Conservation (phyloP, 2,329 filamentous ascomycete genomes). For the Akanthomyces muscarius region DNA sequence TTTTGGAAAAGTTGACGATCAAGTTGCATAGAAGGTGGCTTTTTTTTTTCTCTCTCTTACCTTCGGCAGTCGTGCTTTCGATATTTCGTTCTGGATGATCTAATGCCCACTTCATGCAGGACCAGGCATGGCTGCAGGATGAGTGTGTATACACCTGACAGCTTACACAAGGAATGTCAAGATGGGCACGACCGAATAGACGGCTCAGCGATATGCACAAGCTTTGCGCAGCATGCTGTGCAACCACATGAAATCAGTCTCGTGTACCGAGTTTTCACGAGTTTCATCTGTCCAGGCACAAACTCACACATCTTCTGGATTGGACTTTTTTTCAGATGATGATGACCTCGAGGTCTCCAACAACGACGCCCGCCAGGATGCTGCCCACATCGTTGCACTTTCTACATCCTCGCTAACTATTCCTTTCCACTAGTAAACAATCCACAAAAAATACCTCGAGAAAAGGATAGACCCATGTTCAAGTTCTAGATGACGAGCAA, state of each 20-base stretch:
- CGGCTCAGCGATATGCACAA: background rate
- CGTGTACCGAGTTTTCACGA: background rate
- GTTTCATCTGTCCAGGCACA: no score
- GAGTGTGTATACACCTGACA: no score
- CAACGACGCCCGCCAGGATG: no score
- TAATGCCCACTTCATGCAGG: background rate
- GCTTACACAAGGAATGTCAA: background rate
- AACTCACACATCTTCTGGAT: no score
- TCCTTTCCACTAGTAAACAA: no score
- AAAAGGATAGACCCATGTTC: background rate
- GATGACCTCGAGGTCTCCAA: no score
- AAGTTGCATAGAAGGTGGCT: conserved; percentile 10
- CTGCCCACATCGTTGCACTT: no score
- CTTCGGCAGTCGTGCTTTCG: background rate
- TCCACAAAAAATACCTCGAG: no score
- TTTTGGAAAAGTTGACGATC: background rate
- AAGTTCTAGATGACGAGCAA: background rate
- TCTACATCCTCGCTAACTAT: no score
- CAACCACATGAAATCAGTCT: background rate
- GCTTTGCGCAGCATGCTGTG: background rate
- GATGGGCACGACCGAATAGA: no score
- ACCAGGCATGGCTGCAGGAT: no score
- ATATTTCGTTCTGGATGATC: background rate
- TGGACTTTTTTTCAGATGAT: no score
- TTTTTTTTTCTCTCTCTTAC: background rate